These are phyloP conservation scores for Chaetomium strumarium DNA, from an alignment of 2,329 filamentous ascomycete genomes.

Conservation along the genomic window DNA sequence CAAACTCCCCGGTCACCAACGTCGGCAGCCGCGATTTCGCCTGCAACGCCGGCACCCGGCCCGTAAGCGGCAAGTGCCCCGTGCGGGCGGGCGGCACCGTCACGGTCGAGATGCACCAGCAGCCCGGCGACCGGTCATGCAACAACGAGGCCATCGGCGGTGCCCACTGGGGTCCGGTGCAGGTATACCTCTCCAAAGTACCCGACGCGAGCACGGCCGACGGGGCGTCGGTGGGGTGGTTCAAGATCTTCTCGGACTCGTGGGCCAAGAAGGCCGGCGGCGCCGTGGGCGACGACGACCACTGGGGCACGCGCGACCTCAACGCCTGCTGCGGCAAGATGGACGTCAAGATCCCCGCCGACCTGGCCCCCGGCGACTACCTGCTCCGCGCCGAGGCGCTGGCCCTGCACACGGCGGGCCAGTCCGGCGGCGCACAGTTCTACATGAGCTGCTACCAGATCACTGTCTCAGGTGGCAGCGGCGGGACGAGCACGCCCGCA, in stretches of 20 bases:
- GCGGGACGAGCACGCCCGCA: conserved; percentile 16
- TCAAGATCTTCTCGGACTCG: conserved; percentile 45
- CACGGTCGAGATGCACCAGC: conserved; percentile 54
- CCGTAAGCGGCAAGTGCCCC: conserved; percentile 38
- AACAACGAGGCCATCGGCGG: conserved; percentile 45
- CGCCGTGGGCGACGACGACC: conserved; percentile 37
- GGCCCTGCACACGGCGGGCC: conserved; percentile 40
- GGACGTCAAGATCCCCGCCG: conserved; percentile 32
- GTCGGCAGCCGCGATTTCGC: conserved; percentile 38
- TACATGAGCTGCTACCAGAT: conserved; percentile 30
- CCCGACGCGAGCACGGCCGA: conserved; percentile 27
- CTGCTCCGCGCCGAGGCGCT: conserved; percentile 45
- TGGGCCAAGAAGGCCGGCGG: conserved; percentile 32
- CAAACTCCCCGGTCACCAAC: conserved; percentile 47
- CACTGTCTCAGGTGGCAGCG: background rate
- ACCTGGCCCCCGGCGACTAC: conserved; percentile 34
- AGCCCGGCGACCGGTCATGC: conserved; percentile 38
- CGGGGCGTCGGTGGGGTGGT: conserved; percentile 38
- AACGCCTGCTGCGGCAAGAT: conserved; percentile 37
- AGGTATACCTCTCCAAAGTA: conserved; percentile 26
- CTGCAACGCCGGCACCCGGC: conserved; percentile 39
- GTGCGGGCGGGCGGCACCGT: conserved; percentile 44
- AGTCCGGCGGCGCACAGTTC: conserved; percentile 31
- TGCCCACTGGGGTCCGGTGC: conserved; percentile 46
- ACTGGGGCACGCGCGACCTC: conserved; percentile 41